Evolutionary conservation across 768 basidiomycete genomes (phyloP).

Genomic region (Kwoniella pini): DNA sequence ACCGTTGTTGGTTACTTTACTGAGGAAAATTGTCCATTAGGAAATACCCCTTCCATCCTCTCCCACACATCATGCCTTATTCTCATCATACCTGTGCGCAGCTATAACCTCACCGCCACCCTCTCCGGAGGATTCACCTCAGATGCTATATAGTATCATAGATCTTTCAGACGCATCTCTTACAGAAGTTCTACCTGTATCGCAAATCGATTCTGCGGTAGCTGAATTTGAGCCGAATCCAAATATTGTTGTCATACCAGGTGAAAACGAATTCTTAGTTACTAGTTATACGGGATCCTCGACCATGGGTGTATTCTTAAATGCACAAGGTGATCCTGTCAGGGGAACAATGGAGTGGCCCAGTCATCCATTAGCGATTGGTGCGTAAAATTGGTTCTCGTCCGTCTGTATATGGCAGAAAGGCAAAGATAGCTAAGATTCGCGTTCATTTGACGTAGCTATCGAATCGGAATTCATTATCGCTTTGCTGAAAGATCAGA

Average conservation of each 20-base stretch:
- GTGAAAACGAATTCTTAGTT: conserved; percentile 78
- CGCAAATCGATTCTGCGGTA: conserved; percentile 61
- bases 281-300: conserved; percentile 78
- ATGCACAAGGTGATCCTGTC: conserved; percentile 79
- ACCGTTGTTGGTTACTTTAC: background rate
- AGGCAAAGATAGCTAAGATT: conserved; percentile 7
- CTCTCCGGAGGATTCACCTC: conserved; percentile 3
- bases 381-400: conserved; percentile 59
- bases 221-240: conserved; percentile 42
- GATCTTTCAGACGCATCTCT: conserved; percentile 72
- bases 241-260: conserved; percentile 69
- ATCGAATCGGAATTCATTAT: conserved; percentile 80
- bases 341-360: conserved; percentile 87
- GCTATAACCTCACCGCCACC: conserved; percentile 33
- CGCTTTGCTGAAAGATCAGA: conserved; percentile 73
- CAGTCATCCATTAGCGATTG: conserved; percentile 70
- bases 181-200: conserved; percentile 74
- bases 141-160: conserved; percentile 67
- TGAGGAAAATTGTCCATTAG: conserved; percentile 14
- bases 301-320: conserved; percentile 84
- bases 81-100: conserved; percentile 44
- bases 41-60: conserved; percentile 54
- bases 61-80: conserved; percentile 39
- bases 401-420: background rate
- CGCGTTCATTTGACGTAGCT: conserved; percentile 56